Evolutionary conservation across 371 early-diverging fungal species (phyloP), one percentile per base, ranked within the genome.

Genomic region (Circinella minor): DNA sequence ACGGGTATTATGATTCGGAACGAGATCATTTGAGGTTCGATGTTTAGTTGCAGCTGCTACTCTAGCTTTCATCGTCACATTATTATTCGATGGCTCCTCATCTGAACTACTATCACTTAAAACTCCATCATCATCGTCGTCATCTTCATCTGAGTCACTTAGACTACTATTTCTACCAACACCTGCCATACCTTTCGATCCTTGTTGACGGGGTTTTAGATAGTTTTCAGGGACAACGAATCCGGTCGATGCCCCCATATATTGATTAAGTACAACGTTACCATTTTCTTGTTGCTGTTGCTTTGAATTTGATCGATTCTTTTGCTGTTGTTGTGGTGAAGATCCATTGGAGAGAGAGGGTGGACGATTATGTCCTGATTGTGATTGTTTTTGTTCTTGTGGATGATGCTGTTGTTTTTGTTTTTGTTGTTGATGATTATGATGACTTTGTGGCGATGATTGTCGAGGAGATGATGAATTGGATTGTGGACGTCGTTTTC

Each of bases 211-310:
- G 20, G 74, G 74, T 37, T 68, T 71, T 8, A 79, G 66, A 68
- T 81, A 81, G 55, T 81, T 81, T 7, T 81, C 80, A 65, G 81
- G 84, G 10, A 84, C 74, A 20, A 84, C 77, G 71, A 81, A 81
- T 1, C 81, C 81, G 43, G 81, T 81, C 3, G 81, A 80, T 14
- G 54, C 39, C 6, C 49, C 62, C 63, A 62, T 71, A 55, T 48
- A 65, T 49, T 67, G 60, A 27, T 69, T 68, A 48, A 51, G 64
- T 34, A 61, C 27, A 4, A 36, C 47, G 14, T 54, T 48, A 9
- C 70, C 61, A 46, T 55, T 69, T 4, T 57, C 57, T 18, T 57
- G 27, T 34, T 57, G 51, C 11, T 57, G 27, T 34, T 57, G 51
- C 15, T 57, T 57, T 57, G 57, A 27, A n/a, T 34, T 63, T n/a